phyloP scores from a whole-genome alignment of 768 basidiomycete genomes.

The Pleurotus pulmonarius region DNA sequence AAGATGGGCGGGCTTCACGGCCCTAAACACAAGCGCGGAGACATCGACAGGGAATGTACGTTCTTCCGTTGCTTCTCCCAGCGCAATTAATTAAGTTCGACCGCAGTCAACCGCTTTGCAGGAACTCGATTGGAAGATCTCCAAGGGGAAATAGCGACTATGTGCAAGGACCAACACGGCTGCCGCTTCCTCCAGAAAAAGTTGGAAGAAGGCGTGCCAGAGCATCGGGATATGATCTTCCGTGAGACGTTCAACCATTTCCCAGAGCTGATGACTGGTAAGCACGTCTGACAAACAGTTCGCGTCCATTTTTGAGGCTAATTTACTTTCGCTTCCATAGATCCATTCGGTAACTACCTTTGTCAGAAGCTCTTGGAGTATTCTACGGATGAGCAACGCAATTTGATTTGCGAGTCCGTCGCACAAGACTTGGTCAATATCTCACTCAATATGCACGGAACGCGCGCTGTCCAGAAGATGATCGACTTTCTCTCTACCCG shows the following conservation, averaged over 20 bases:
- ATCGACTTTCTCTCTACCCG: slow-evolving; percentile 97
- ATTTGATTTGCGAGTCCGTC: slow-evolving; percentile 95
- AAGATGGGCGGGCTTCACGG: slow-evolving; percentile 92
- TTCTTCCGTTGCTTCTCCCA: not conserved
- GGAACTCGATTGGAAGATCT: slow-evolving; percentile 95
- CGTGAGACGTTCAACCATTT: slow-evolving; percentile 97
- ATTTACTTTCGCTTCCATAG: slow-evolving; percentile 31
- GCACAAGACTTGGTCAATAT: slow-evolving; percentile 97
- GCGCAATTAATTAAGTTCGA: not conserved
- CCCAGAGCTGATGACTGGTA: slow-evolving; percentile 96
- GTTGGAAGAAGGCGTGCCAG: slow-evolving; percentile 91
- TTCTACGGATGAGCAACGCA: slow-evolving; percentile 96
- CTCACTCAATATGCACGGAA: slow-evolving; percentile 99
- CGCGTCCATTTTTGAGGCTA: slow-evolving; percentile 4
- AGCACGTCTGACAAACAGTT: slow-evolving; percentile 14
- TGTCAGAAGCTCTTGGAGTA: slow-evolving; percentile 97
- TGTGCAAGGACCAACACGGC: slow-evolving; percentile 99
- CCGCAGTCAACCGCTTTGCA: slow-evolving; percentile 89
- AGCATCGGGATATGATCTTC: slow-evolving; percentile 99
- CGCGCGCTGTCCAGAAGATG: slow-evolving; percentile 99
- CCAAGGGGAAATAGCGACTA: slow-evolving; percentile 86
- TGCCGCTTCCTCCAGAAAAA: slow-evolving; percentile 99
- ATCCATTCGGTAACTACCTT: slow-evolving; percentile 98
- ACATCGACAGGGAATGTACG: slow-evolving; percentile 84
- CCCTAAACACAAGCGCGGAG: slow-evolving; percentile 91